Base-by-base conservation (phyloP, 192 early-diverging fungal genomes). In the Physocladia obscura region DNA sequence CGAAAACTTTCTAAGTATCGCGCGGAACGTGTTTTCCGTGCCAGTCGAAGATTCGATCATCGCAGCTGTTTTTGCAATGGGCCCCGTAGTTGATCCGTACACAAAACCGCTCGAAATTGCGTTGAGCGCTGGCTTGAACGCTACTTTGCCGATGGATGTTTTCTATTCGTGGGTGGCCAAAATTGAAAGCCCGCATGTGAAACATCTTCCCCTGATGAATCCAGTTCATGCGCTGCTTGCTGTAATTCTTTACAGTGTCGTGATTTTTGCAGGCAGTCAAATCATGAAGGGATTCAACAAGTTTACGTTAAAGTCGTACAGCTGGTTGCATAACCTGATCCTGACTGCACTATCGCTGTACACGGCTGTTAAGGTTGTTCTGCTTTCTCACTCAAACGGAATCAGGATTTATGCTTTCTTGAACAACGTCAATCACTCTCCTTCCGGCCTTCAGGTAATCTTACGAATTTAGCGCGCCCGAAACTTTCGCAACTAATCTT, bases 201-300 rank as follows among this genome's bases (percentile, higher is more conserved):
- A 58, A 15, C 27, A 31, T n/a, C 75, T 88, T 55, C 87, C 87
- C 6, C 67, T 88, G 39, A 87, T 87, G 87, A 83, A 88, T 74
- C 84, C 81, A 15, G 82, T 88, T 74, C 84, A 87, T 65, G 87
- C 82, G 6, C 22, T 77, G 4, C 26, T 87, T 61, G 80, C 87
- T 62, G 57, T 64, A 11, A n/a, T 78, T 30, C 67, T 44, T 6
- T 88, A 88, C 56, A 61, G 87, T 58, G 26, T 63, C n/a, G 40
- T 73, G 0, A 76, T 88, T 31, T 79, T 75, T 69, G 35, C 69
- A 17, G 87, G 87, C 19, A 81, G 79, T 61, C 35, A 31, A 29
- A 73, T 86, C 50, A 88, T 87, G 85, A 62, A 71, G 47, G 58
- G 61, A 57, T 71, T 80, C 51, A n/a, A 64, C 3, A 75, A 79